Conservation (phyloP, 148 eudicot genomes). For the Beta vulgaris region DNA sequence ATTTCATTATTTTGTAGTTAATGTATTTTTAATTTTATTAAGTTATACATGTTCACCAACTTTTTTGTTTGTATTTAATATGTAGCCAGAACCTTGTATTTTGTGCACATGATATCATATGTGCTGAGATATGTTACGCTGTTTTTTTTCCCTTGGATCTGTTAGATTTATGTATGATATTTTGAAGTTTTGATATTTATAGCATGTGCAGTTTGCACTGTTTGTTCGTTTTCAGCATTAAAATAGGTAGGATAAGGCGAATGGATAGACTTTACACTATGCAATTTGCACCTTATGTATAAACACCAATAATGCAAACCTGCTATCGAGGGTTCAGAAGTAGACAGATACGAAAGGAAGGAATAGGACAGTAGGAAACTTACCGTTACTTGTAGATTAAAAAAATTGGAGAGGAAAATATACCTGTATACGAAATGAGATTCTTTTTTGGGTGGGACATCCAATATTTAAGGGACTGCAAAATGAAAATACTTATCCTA, state of each 20-base stretch:
- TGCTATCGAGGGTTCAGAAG: neutral
- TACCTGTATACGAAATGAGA: no score
- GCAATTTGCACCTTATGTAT: no score
- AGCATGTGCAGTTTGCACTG: no score
- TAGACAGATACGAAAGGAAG: neutral
- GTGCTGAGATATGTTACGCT: neutral
- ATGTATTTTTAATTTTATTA: neutral
- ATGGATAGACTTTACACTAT: neutral
- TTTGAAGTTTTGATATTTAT: no score
- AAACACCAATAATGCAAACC: neutral
- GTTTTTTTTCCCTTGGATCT: neutral
- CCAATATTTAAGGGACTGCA: no score
- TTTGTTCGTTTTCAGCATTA: neutral
- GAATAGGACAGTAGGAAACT: neutral
- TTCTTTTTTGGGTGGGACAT: no score
- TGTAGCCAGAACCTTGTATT: neutral
- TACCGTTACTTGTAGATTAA: no score
- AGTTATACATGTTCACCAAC: constrained; percentile 7
- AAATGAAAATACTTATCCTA: no score
- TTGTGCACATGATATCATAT: constrained; percentile 4
- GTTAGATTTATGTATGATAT: constrained; percentile 1
- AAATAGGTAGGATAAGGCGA: neutral
- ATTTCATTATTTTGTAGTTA: constrained; percentile 1
- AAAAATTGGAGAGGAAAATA: no score
- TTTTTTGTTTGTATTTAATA: constrained; percentile 5